Conservation (phyloP, 2,329 filamentous ascomycete genomes). For the Colletotrichum eremochloae region DNA sequence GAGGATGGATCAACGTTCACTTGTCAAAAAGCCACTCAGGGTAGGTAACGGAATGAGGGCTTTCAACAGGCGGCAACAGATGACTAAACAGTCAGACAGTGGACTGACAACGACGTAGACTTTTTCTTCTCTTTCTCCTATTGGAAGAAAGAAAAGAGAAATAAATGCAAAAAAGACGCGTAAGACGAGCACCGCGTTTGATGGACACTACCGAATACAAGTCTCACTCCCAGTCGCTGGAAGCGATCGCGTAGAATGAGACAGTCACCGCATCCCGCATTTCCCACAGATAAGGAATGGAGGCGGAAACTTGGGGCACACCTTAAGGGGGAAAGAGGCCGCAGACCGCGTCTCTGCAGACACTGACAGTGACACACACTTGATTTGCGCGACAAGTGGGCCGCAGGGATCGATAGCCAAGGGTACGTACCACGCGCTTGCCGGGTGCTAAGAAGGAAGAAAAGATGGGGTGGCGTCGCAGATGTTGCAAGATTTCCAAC, state of each 20-base stretch:
- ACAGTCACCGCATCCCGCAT: constrained; percentile 21
- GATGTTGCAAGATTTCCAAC: constrained; percentile 35
- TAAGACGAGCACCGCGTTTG: not conserved
- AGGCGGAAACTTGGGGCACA: constrained; percentile 18
- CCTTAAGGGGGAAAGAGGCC: not conserved
- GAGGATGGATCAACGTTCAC: not conserved
- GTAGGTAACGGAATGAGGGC: not conserved
- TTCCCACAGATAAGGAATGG: constrained; percentile 15
- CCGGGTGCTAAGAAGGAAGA: constrained; percentile 15
- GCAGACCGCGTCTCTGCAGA: not conserved
- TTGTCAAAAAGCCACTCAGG: not conserved
- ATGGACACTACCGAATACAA: not conserved
- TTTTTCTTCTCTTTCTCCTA: not conserved
- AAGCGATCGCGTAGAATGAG: not conserved
- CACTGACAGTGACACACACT: not conserved
- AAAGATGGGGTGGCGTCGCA: constrained; percentile 40
- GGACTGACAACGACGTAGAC: not conserved
- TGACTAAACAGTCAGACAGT: not conserved
- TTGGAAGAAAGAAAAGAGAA: no score
- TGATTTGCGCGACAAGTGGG: not conserved
- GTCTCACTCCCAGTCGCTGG: not conserved
- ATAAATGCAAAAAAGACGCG: not conserved
- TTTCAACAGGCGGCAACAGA: not conserved
- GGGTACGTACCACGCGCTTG: constrained; percentile 25
- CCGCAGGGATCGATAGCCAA: not conserved